Conservation (phyloP, 345 rosid genomes). For the Heritiera fomes region DNA sequence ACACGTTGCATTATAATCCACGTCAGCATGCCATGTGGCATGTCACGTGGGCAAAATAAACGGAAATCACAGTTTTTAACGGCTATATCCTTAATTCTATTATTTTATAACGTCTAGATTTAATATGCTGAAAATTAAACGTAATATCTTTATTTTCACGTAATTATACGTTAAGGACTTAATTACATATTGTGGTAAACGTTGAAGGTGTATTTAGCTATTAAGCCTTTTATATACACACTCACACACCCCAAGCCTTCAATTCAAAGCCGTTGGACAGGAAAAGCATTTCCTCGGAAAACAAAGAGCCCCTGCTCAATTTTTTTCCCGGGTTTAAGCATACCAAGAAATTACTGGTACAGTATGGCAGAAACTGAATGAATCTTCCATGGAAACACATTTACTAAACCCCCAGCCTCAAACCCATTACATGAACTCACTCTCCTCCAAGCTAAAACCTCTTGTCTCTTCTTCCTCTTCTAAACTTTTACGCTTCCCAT, state of each 20-base stretch:
- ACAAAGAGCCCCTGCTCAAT: background rate
- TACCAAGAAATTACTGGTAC: background rate
- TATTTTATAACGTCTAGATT: too few species aligned
- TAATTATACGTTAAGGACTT: too few species aligned
- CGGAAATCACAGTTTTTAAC: too few species aligned
- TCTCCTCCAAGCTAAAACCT: conserved; percentile 38
- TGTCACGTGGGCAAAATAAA: too few species aligned
- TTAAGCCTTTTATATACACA: too few species aligned
- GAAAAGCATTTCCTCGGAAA: background rate
- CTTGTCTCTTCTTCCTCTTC: conserved; percentile 17
- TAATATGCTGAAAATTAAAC: too few species aligned
- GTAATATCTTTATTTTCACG: too few species aligned
- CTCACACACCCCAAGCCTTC: background rate
- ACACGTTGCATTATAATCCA: too few species aligned
- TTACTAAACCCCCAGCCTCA: conserved; percentile 14
- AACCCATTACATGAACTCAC: conserved; percentile 29
- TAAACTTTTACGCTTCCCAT: conserved; percentile 3
- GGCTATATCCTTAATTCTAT: too few species aligned
- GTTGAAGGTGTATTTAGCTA: too few species aligned
- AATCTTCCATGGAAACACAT: conserved; percentile 16
- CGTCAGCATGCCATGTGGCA: too few species aligned
- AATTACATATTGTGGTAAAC: too few species aligned
- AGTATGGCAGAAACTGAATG: background rate
- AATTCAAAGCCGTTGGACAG: background rate
- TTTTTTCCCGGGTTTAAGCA: background rate